Conservation (phyloP, 352 stramenopile species). For the Globisporangium rhizosaccharum region DNA sequence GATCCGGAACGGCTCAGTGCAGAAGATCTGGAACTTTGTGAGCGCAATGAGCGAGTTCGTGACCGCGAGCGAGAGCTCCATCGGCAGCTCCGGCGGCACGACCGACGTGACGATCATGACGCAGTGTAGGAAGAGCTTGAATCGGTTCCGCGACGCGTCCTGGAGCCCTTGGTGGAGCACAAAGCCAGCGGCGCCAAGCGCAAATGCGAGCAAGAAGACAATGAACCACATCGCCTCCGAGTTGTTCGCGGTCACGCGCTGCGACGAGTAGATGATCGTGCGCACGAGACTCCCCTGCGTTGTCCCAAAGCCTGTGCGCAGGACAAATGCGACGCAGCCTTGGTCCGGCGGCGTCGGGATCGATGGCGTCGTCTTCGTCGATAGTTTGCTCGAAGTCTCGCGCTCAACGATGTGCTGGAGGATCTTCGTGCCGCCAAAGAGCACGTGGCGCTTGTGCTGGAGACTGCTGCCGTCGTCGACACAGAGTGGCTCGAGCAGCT, state of each 20-base stretch:
- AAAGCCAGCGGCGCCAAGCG: constrained; percentile 71
- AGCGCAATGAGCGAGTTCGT: constrained; percentile 90
- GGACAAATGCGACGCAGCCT: constrained; percentile 85
- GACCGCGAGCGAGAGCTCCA: constrained; percentile 93
- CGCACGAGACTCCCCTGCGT: constrained; percentile 92
- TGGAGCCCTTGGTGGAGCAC: constrained; percentile 66
- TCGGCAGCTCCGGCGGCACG: constrained; percentile 93
- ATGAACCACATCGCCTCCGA: constrained; percentile 93
- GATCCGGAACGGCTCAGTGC: constrained; percentile 94
- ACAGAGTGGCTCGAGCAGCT: constrained; percentile 11
- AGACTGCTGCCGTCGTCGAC: constrained; percentile 28
- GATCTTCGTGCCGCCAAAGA: constrained; percentile 74
- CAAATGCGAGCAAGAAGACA: constrained; percentile 87
- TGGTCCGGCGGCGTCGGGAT: constrained; percentile 61
- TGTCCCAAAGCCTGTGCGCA: constrained; percentile 92
- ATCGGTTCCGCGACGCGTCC: constrained; percentile 63
- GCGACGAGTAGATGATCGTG: constrained; percentile 92
- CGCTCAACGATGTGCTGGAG: constrained; percentile 22
- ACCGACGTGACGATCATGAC: constrained; percentile 96
- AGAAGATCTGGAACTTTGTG: constrained; percentile 88
- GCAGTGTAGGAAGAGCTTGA: constrained; percentile 91
- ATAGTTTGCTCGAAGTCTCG: not conserved
- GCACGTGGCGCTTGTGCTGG: constrained; percentile 54
- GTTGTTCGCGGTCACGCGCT: constrained; percentile 88
- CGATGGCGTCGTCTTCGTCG: constrained; percentile 3